Percentiles rank a stretch among this genome's conserved stretches.
phyloP scores from a whole-genome alignment of 2,329 filamentous ascomycete genomes.

The Pyrenophora graminea region DNA sequence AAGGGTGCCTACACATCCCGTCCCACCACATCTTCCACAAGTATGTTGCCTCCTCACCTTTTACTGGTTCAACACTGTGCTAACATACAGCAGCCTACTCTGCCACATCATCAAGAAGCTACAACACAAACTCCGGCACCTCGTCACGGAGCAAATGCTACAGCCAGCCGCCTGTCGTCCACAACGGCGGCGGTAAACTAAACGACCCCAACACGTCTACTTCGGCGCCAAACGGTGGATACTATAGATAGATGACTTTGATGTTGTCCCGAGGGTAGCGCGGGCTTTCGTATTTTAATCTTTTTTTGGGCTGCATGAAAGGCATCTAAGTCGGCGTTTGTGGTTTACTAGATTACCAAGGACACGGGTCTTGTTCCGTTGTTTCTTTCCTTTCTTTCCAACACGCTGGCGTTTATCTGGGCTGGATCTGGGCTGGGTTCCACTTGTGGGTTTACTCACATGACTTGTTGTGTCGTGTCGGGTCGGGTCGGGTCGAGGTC shows the following conservation, averaged over 20 bases:
- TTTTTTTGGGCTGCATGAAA: not conserved
- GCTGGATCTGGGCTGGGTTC: too few relatives aligned
- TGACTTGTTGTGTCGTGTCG: not conserved
- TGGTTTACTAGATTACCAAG: too few relatives aligned
- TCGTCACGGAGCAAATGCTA: slow-evolving; percentile 32
- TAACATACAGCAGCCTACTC: slow-evolving; percentile 22
- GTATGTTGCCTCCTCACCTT: slow-evolving; percentile 20
- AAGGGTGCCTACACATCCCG: slow-evolving; percentile 30
- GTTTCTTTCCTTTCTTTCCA: too few relatives aligned
- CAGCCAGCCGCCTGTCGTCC: slow-evolving; percentile 36
- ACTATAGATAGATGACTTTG: slow-evolving; percentile 28
- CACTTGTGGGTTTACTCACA: too few relatives aligned
- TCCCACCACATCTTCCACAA: slow-evolving; percentile 31
- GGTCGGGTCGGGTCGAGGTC: slow-evolving; percentile 8
- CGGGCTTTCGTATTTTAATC: not conserved
- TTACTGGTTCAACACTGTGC: not conserved
- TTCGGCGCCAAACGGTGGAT: slow-evolving; percentile 34
- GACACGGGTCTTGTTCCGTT: too few relatives aligned
- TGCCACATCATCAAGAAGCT: slow-evolving; percentile 26
- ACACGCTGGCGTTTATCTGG: too few relatives aligned
- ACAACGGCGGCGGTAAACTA: slow-evolving; percentile 36
- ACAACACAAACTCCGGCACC: slow-evolving; percentile 30
- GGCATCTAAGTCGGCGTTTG: too few relatives aligned
- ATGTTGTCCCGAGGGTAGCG: not conserved
- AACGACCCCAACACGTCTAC: slow-evolving; percentile 38